Evolutionary conservation across 345 rosid species (phyloP), one percentile per base, ranked within the genome.

Genomic region (Sonneratia alba): DNA sequence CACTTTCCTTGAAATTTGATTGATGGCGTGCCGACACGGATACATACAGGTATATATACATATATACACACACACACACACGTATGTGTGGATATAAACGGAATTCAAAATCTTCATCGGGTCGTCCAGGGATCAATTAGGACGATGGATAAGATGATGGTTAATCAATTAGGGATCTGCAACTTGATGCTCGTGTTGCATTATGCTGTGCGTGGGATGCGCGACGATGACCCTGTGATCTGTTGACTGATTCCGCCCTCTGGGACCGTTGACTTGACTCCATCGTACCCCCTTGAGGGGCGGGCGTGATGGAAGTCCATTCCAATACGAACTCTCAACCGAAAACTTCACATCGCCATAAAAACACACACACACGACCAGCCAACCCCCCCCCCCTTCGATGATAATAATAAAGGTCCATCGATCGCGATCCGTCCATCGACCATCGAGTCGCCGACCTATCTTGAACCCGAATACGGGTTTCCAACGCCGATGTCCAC

Each of bases 271-370:
- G 66, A 62, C 66, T 24, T 4, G 4, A 11, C 18, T n/a, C 43
- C 43, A 40, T 40, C 9, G 43, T 2, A 24, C 66, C 36, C 36
- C 32, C 1, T 27, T 27, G 32, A 27, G 32, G 32, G 32, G 32
- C 32, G 32, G 32, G 32, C 32, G 32, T 27, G 32, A 27, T 27
- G 32, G 32, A 27, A 27, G 32, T 0, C 32, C 32, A 27, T 1
- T 27, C 32, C 32, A 27, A 27, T 27, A 27, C 9, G 14, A 15
- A 62, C 66, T 36, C 32, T 19, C n/a, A 57, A n/a, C 21, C 14
- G 16, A 18, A 27, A 62, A 62, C 66, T 8, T 62, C 66, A 62
- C 24, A 62, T 62, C 66, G 18, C 66, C 66, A 62, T 62, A 27
- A 27, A 11, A 48, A 13, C 18, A 3, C 53, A 48, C 53, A 48